Conservation (phyloP, 228 moss, liverwort and hornwort genomes). For the Sphagnum fallax region DNA sequence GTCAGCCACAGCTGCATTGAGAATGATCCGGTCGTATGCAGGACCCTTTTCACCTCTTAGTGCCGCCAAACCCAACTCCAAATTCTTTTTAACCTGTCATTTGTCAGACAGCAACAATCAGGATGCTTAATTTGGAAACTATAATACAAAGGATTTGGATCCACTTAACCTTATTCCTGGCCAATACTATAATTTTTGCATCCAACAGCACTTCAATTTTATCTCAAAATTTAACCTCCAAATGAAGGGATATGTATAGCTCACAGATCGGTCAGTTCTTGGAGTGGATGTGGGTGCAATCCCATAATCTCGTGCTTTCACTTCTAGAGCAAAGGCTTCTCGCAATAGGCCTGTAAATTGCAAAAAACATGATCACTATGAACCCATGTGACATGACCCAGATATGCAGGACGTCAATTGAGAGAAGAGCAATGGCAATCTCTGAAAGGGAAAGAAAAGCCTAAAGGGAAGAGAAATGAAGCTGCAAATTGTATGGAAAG, state of each 20-base stretch:
- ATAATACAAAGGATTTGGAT: too few relatives aligned
- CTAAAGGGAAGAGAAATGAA: too few relatives aligned
- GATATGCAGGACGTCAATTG: neutral
- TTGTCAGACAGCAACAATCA: too few relatives aligned
- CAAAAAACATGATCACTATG: neutral
- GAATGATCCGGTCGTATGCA: constrained; percentile 82
- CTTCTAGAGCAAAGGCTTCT: constrained; percentile 65
- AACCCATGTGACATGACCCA: neutral
- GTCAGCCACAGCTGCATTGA: constrained; percentile 87
- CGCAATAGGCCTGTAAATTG: constrained; percentile 42
- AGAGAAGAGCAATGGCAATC: neutral
- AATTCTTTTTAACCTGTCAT: constrained; percentile 63
- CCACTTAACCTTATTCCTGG: too few relatives aligned
- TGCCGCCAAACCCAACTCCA: constrained; percentile 77
- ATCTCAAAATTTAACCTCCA: too few relatives aligned
- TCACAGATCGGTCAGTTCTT: constrained; percentile 60
- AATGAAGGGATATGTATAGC: neutral
- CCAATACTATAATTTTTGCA: too few relatives aligned
- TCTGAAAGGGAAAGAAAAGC: neutral
- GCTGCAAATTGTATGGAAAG: neutral
- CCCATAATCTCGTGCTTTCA: constrained; percentile 63
- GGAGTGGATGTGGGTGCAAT: constrained; percentile 69
- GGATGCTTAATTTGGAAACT: too few relatives aligned
- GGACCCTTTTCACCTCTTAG: constrained; percentile 76
- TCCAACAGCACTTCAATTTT: too few relatives aligned